Evolutionary conservation across 2,329 filamentous ascomycete genomes (phyloP).

Genomic region (Teratosphaeria epicoccoides): DNA sequence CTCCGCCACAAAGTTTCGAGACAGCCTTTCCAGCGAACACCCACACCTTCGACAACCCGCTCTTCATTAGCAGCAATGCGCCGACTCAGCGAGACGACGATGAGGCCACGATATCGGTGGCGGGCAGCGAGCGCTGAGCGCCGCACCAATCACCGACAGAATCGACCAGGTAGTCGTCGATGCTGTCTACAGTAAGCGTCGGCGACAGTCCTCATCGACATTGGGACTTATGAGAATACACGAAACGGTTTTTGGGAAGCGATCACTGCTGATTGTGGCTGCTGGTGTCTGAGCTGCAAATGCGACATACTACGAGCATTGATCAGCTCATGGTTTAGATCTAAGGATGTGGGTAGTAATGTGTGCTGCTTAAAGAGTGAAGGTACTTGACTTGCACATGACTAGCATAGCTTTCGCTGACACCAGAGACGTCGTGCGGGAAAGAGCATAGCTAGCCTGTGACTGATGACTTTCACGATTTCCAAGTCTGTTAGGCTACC

Average conservation of each 20-base stretch:
- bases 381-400: neutral
- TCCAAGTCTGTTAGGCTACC: neutral
- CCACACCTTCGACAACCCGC: constrained; percentile 14
- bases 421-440: neutral
- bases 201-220: neutral
- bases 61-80: constrained; percentile 19
- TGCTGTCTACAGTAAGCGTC: neutral
- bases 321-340: neutral
- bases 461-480: neutral
- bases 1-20: neutral
- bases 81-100: constrained; percentile 15
- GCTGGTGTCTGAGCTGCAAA: neutral
- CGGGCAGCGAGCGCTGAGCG: constrained; percentile 13
- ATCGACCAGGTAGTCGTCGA: neutral
- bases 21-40: constrained; percentile 5
- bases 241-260: neutral
- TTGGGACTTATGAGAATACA: neutral
- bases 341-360: constrained; percentile 10
- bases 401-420: neutral
- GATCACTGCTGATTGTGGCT: neutral
- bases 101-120: constrained; percentile 24
- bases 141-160: neutral
- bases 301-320: neutral
- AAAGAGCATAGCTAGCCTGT: neutral
- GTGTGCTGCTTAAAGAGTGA: constrained; percentile 10